These are phyloP conservation scores for Suillus hirtellus DNA, from an alignment of 768 basidiomycete species.

Conservation along the genomic window DNA sequence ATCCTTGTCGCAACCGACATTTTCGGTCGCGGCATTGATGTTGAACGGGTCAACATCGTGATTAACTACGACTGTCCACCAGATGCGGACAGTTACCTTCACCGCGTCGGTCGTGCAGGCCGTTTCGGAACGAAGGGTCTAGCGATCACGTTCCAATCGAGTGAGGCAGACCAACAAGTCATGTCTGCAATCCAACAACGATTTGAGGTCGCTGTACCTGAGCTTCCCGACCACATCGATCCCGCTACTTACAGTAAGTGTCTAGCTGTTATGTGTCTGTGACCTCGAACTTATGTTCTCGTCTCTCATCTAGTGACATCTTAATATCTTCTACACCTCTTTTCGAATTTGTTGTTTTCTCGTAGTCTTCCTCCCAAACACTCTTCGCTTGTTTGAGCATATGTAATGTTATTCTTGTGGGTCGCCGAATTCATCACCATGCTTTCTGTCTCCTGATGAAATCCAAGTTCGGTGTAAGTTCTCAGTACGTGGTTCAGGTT, in stretches of 20 bases:
- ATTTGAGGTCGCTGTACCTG: constrained; percentile 96
- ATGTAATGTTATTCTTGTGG: constrained; percentile 27
- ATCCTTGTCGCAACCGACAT: constrained; percentile 99
- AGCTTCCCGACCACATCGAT: constrained; percentile 92
- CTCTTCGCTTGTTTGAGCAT: constrained; percentile 9
- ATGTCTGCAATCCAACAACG: constrained; percentile 93
- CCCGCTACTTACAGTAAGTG: constrained; percentile 92
- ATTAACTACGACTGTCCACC: constrained; percentile 98
- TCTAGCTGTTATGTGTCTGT: background rate
- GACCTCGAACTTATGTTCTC: constrained; percentile 1
- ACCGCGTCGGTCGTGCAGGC: constrained; percentile 98
- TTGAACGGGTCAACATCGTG: constrained; percentile 99
- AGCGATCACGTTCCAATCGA: constrained; percentile 94
- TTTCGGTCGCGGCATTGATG: constrained; percentile 98
- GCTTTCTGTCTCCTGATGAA: constrained; percentile 1
- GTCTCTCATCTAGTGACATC: constrained; percentile 39
- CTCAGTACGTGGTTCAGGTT: background rate
- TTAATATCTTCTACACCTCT: constrained; percentile 32
- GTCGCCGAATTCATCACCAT: constrained; percentile 7
- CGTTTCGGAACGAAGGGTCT: constrained; percentile 99
- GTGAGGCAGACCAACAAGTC: constrained; percentile 90
- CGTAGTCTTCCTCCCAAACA: constrained; percentile 6
- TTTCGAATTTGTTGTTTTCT: constrained; percentile 9
- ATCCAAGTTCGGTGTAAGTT: background rate
- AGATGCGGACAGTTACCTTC: constrained; percentile 97